Evolutionary conservation across 73 alveolate species (phyloP).

Genomic region (Paramecium tetraurelia): DNA sequence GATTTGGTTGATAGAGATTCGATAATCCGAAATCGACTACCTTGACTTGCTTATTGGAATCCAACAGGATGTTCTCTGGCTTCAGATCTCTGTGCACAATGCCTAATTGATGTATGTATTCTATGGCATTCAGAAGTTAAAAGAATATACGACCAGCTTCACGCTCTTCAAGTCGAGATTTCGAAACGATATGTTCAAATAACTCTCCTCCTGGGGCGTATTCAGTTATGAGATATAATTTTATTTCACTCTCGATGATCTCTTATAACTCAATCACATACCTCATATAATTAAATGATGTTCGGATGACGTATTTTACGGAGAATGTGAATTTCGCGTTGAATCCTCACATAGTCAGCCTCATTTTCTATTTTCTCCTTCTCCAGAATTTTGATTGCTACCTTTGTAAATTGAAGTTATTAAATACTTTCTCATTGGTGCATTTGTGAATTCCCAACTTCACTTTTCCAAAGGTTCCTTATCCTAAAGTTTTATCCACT

Average conservation of each 20-base stretch:
- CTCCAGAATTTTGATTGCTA: slow-evolving; percentile 87
- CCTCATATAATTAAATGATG: slow-evolving; percentile 88
- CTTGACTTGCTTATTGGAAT: slow-evolving; percentile 66
- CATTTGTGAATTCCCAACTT: slow-evolving; percentile 81
- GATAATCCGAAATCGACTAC: slow-evolving; percentile 77
- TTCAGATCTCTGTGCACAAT: slow-evolving; percentile 92
- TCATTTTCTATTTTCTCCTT: slow-evolving; percentile 75
- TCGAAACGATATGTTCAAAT: slow-evolving; percentile 61
- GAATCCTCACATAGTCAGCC: slow-evolving; percentile 80
- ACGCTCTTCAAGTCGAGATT: slow-evolving; percentile 65
- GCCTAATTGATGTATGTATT: slow-evolving; percentile 77
- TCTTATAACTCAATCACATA: slow-evolving; percentile 28
- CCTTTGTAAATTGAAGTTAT: slow-evolving; percentile 50
- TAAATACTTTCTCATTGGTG: slow-evolving; percentile 85
- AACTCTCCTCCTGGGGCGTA: slow-evolving; percentile 76
- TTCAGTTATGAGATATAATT: slow-evolving; percentile 73
- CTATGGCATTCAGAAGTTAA: slow-evolving; percentile 85
- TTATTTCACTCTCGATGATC: slow-evolving; percentile 63
- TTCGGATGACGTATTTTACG: slow-evolving; percentile 88
- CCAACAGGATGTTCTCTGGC: slow-evolving; percentile 83
- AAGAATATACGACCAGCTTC: slow-evolving; percentile 81
- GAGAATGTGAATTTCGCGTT: slow-evolving; percentile 90
- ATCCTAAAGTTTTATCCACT: slow-evolving; percentile 75
- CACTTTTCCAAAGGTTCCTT: slow-evolving; percentile 95
- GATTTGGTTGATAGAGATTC: neutral